These are phyloP conservation scores for Aechmea fasciata DNA, from an alignment of 176 grass and related monocot species.

Conservation along the genomic window DNA sequence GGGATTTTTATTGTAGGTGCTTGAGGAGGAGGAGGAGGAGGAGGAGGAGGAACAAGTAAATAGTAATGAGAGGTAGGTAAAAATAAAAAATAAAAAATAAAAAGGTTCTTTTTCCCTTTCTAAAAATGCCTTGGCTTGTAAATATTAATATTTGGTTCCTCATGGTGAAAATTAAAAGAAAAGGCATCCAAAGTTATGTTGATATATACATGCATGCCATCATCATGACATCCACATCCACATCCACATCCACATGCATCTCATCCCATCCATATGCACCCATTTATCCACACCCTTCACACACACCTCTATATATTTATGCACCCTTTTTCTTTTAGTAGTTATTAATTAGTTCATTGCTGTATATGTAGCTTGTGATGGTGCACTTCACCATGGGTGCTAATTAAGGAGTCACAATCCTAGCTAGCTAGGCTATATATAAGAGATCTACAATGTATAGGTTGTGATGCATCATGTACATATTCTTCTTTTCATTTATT, in stretches of 20 bases:
- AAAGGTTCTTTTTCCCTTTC: neutral
- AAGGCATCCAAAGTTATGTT: conserved; percentile 8
- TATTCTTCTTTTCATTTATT: too few relatives aligned
- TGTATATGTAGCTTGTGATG: too few relatives aligned
- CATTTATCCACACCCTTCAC: neutral
- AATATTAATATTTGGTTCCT: neutral
- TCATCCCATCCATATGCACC: conserved; percentile 13
- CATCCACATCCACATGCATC: neutral
- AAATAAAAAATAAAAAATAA: neutral
- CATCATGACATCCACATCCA: conserved; percentile 15
- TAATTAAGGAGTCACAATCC: too few relatives aligned
- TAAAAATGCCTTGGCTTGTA: neutral
- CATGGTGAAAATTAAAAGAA: neutral
- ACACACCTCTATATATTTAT: neutral
- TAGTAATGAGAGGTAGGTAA: conserved; percentile 20
- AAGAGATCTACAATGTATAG: too few relatives aligned
- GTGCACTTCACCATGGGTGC: too few relatives aligned
- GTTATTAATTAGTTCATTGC: too few relatives aligned
- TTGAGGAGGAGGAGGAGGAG: neutral
- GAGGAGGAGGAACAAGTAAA: conserved; percentile 8
- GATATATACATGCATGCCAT: conserved; percentile 17
- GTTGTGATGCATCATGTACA: too few relatives aligned
- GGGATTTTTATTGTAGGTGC: conserved; percentile 8
- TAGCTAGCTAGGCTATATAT: too few relatives aligned
- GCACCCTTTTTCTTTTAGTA: too few relatives aligned